Evolutionary conservation across 352 stramenopile genomes (phyloP), one percentile per base, ranked within the genome.

Genomic region (Globisporangium irregulare): DNA sequence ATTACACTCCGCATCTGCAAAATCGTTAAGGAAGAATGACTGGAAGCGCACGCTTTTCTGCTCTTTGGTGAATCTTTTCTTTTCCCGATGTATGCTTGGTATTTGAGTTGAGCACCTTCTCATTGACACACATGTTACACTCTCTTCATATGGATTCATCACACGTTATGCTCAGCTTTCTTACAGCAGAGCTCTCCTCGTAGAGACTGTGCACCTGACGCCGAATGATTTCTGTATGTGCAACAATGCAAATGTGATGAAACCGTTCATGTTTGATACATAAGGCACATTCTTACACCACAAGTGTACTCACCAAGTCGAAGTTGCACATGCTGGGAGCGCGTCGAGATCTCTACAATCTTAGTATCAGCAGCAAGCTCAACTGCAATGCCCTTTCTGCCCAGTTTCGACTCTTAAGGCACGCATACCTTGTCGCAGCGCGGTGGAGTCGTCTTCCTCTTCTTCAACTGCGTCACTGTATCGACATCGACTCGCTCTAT

Each of bases 261-360:
- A 5, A 48, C 4, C 38, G 2, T n/a, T 20, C 38, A 48, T 14
- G 12, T 48, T 4, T 48, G 12, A 48, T 48, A 48, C 12, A 48
- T 48, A 48, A 15, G 38, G 8, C 38, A 20, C 6, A 20, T 15
- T 20, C 38, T 14, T 48, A 0, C 38, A 6, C 5, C 38, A 20
- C 36, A 38, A 12, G 6, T 43, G 29, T 24, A 14, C 53, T 20
- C 51, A 68, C 63, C 63, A 57, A 62, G 55, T 12, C 63, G 63
- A 20, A 68, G 14, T 15, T 68, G 63, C 2, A 62, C 53, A 24
- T 62, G 63, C 55, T 68, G 53, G 10, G 63, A 68, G 7, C 63
- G 53, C 20, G 51, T 62, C 53, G 50, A 68, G 38, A 68, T 68
- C 38, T 68, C 53, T 56, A 43, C 27, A 12, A 46, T 20, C 25